Conservation (phyloP, 805 yeast species). For the Danielozyma ontarioensis region DNA sequence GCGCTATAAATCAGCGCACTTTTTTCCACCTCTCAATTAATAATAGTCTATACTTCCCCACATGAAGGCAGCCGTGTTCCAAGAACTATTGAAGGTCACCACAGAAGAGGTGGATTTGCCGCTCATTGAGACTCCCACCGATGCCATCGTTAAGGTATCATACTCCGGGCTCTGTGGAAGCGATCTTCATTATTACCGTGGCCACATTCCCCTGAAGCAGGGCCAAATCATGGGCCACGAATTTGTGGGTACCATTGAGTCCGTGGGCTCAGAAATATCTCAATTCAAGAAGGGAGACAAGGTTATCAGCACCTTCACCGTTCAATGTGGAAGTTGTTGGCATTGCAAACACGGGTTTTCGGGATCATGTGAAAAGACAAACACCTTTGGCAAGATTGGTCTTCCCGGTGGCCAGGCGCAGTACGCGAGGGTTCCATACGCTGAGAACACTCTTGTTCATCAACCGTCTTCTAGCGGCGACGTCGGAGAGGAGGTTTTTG, state of each 20-base stretch:
- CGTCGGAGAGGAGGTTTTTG: constrained; percentile 41
- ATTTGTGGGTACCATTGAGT: constrained; percentile 39
- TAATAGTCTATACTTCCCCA: constrained; percentile 4
- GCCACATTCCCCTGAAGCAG: constrained; percentile 37
- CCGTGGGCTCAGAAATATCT: constrained; percentile 26
- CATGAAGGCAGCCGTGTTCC: constrained; percentile 49
- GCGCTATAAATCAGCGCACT: not conserved
- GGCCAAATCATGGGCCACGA: constrained; percentile 49
- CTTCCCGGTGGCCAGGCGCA: constrained; percentile 63
- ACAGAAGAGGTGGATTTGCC: constrained; percentile 40
- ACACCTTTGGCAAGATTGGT: constrained; percentile 54
- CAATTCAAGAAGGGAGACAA: constrained; percentile 40
- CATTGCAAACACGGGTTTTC: constrained; percentile 51
- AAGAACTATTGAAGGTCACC: constrained; percentile 37
- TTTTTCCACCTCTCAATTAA: not conserved
- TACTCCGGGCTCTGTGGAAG: constrained; percentile 52
- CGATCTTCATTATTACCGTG: constrained; percentile 51
- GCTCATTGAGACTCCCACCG: constrained; percentile 26
- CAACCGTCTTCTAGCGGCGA: constrained; percentile 27
- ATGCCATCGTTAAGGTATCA: constrained; percentile 44
- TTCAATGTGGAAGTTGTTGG: constrained; percentile 58
- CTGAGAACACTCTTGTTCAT: constrained; percentile 44
- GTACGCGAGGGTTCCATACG: constrained; percentile 54
- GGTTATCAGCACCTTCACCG: constrained; percentile 46
- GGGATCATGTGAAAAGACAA: constrained; percentile 49